A percentile compares a stretch with the other conserved stretches of the same genome.
Conservation (phyloP, 2,329 filamentous ascomycete species). For the Rosellinia necatrix region DNA sequence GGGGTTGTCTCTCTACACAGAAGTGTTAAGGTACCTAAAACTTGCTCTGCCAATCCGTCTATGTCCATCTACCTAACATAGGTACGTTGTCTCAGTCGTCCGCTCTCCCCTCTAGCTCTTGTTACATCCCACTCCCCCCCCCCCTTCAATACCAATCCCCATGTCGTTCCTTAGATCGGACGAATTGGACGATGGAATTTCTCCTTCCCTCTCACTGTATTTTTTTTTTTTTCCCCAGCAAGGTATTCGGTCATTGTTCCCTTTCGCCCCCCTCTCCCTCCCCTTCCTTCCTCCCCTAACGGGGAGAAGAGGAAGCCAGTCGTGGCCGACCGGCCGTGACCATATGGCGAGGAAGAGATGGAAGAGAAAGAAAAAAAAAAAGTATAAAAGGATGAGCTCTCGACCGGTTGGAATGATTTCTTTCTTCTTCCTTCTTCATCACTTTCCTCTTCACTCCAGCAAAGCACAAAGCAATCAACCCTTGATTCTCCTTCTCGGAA, state of each 20-base stretch:
- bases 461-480: constrained; percentile 22
- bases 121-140: constrained; percentile 11
- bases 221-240: too few relatives aligned
- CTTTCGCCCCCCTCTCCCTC: too few relatives aligned
- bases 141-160: neutral
- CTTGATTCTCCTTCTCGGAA: constrained; percentile 32
- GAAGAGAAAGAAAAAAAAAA: constrained; percentile 45
- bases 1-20: too few relatives aligned
- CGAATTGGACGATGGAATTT: constrained; percentile 26
- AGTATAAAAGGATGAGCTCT: constrained; percentile 67
- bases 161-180: constrained; percentile 24
- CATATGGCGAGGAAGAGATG: too few relatives aligned
- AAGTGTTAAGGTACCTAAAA: too few relatives aligned
- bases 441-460: constrained; percentile 46
- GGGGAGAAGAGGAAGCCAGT: too few relatives aligned
- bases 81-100: neutral
- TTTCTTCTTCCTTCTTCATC: constrained; percentile 59
- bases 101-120: constrained; percentile 3
- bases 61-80: constrained; percentile 13
- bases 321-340: too few relatives aligned
- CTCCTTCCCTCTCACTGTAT: constrained; percentile 5
- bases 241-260: too few relatives aligned
- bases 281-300: too few relatives aligned
- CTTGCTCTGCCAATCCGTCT: neutral
- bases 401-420: constrained; percentile 48